Evolutionary conservation across 2,329 filamentous ascomycete species (phyloP), one percentile per base, ranked within the genome.

Genomic region (Tolypocladium ovalisporum): DNA sequence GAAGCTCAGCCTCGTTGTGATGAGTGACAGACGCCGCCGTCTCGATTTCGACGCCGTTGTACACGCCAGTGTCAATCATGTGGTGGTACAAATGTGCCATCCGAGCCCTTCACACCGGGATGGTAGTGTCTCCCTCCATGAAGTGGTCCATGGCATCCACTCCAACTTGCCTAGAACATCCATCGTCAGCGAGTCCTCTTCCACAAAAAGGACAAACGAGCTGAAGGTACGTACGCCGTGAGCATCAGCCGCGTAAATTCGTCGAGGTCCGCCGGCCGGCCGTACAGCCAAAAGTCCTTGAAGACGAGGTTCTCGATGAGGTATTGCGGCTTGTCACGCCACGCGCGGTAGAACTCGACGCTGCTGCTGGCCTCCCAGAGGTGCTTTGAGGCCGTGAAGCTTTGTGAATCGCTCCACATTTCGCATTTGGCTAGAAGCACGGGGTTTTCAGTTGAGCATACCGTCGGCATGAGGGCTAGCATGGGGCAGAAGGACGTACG

Each of bases 361-460:
- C 75, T 73, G 5, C 69, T 70, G 35, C 63, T 58, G 1, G 76
- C 74, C 19, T 75, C 68, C 76, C 75, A 78, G 22, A 78, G 70
- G 57, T 75, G 69, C 9, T 66, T 66, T 7, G 75, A 77, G 22
- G 75, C 69, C 3, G 71, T 78, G 57, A 71, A 74, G 42, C 49
- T 55, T 29, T 55, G 56, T 12, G 47, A 39, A 4, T 57, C 56
- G 51, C 52, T 51, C 61, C 61, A 62, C 51, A 60, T 55, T 10
- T 51, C 56, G 4, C 37, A 34, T 32, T 51, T 37, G 37, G 58
- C 61, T 62, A 22, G 17, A 24, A 8, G 27, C 15, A 29, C 24
- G 24, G 4, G 13, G n/a, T n/a, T n/a, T 32, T 12, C 8, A 5
- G 54, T 52, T 22, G n/a, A 52, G 34, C 35, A 9, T 40, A 22